A percentile compares a stretch with the other conserved stretches of the same genome.
These are phyloP conservation scores for Handroanthus guayacan DNA, from an alignment of 257 asterid genomes.

Conservation along the genomic window DNA sequence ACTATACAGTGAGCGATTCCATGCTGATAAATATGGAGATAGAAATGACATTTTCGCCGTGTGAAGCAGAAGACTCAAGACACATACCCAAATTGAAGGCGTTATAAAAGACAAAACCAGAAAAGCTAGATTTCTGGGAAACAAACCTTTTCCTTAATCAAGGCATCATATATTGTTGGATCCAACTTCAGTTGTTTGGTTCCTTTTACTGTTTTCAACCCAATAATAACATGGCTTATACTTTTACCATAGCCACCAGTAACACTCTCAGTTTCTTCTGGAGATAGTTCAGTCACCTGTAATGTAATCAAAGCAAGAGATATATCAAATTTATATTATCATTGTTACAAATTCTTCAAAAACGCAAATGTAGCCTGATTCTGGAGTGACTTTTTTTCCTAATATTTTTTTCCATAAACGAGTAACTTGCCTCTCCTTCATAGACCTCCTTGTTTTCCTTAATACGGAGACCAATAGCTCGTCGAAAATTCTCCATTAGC, in stretches of 20 bases:
- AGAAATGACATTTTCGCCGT: not conserved
- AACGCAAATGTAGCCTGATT: not conserved
- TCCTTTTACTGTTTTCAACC: constrained; percentile 93
- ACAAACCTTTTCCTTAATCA: constrained; percentile 87
- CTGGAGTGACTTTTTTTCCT: not conserved
- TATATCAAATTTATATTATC: constrained; percentile 17
- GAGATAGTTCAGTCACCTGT: constrained; percentile 95
- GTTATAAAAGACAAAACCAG: not conserved
- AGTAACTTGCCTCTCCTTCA: constrained; percentile 85
- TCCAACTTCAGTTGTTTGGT: constrained; percentile 95
- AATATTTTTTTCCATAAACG: not conserved
- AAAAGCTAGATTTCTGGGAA: not conserved
- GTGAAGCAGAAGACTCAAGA: not conserved
- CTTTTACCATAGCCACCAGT: constrained; percentile 97
- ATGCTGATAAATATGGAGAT: constrained; percentile 1
- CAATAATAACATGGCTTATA: constrained; percentile 93
- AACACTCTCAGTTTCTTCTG: constrained; percentile 91
- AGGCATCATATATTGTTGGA: constrained; percentile 92
- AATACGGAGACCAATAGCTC: constrained; percentile 96
- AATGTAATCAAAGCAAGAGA: constrained; percentile 25
- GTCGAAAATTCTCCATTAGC: constrained; percentile 89
- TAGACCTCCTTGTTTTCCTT: constrained; percentile 97
- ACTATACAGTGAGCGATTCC: not conserved
- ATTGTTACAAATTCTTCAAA: not conserved
- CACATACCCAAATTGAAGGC: not conserved